phyloP scores from a whole-genome alignment of 148 eudicot genomes.

The Agrostemma githago region DNA sequence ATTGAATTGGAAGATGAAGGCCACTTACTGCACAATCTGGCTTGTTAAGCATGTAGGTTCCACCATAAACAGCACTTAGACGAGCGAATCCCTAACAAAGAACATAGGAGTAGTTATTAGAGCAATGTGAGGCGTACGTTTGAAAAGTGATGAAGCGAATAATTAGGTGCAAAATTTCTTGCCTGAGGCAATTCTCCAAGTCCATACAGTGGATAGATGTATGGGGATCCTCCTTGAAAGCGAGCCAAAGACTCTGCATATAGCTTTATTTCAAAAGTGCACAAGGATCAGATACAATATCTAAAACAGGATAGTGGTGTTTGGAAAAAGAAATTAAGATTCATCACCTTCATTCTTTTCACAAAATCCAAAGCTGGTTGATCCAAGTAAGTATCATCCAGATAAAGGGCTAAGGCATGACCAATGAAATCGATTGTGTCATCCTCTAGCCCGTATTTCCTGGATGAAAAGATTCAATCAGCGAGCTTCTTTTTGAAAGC shows the following conservation, averaged over 20 bases:
- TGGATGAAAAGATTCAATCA: slow-evolving; percentile 21
- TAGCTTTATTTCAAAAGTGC: slow-evolving; percentile 34
- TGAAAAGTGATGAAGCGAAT: not conserved
- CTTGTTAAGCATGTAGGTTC: slow-evolving; percentile 88
- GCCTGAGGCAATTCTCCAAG: slow-evolving; percentile 92
- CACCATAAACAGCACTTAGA: slow-evolving; percentile 86
- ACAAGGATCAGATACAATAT: slow-evolving; percentile 3
- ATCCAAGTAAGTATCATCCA: slow-evolving; percentile 60
- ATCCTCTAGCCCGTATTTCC: slow-evolving; percentile 80
- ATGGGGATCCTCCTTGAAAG: slow-evolving; percentile 89
- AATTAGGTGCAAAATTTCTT: not conserved
- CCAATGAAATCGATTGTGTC: slow-evolving; percentile 82
- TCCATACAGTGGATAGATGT: slow-evolving; percentile 91
- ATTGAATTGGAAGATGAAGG: not conserved
- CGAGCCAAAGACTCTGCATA: slow-evolving; percentile 88
- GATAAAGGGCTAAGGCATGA: slow-evolving; percentile 74
- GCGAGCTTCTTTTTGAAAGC: not conserved
- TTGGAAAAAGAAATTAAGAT: not conserved
- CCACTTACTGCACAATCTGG: slow-evolving; percentile 56
- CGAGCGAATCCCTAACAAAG: slow-evolving; percentile 74
- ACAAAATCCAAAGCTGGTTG: slow-evolving; percentile 71
- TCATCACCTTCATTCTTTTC: slow-evolving; percentile 72
- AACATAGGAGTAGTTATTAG: not conserved
- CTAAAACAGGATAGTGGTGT: not conserved
- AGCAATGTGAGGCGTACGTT: not conserved